Evolutionary conservation across 2,329 filamentous ascomycete genomes (phyloP).

Genomic region (Colletotrichum sp.): DNA sequence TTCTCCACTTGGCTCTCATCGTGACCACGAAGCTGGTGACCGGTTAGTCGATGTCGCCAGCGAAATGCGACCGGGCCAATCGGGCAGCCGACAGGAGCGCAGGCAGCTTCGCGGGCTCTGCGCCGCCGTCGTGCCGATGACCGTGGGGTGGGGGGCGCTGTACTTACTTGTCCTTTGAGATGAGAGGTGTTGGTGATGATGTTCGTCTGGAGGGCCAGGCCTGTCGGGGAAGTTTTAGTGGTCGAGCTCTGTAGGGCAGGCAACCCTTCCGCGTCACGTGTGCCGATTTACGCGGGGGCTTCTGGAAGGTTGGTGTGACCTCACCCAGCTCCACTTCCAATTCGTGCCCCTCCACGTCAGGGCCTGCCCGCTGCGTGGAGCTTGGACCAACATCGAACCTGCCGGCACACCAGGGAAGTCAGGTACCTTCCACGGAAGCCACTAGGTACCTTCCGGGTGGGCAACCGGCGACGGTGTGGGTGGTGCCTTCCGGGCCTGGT

Average conservation of each 20-base stretch:
- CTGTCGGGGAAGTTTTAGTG: constrained; percentile 17
- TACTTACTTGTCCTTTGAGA: constrained; percentile 24
- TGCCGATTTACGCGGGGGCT: background rate
- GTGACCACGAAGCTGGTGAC: constrained; percentile 45
- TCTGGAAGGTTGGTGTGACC: background rate
- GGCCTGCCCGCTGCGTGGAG: background rate
- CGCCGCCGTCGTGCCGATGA: background rate
- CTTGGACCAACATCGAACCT: background rate
- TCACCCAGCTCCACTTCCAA: background rate
- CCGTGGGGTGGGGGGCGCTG: background rate
- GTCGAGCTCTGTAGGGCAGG: constrained; percentile 20
- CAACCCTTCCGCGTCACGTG: constrained; percentile 21
- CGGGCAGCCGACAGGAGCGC: background rate
- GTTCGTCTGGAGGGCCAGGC: constrained; percentile 6
- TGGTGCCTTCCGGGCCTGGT: background rate
- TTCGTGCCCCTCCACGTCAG: background rate
- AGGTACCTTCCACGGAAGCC: background rate
- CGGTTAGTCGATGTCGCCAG: background rate
- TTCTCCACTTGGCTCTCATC: constrained; percentile 99
- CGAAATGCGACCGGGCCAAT: background rate
- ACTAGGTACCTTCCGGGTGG: background rate
- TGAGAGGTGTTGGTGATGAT: constrained; percentile 26
- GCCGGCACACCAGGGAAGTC: background rate
- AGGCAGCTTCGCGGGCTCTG: background rate
- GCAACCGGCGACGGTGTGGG: background rate